Evolutionary conservation across 768 basidiomycete species (phyloP).

Genomic region (Lentinula boryana): DNA sequence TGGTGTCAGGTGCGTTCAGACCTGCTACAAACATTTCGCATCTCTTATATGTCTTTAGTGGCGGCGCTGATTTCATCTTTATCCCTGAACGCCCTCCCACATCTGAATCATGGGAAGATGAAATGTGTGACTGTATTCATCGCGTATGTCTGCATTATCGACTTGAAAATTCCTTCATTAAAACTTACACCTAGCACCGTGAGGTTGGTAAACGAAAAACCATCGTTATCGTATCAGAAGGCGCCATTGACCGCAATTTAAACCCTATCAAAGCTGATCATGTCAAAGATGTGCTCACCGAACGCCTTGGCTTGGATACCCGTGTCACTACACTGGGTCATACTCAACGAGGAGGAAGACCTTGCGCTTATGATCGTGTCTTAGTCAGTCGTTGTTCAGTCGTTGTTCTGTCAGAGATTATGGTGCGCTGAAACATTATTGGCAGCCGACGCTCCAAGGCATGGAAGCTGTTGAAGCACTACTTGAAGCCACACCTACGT

Average conservation of each 20-base stretch:
- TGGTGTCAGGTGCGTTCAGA: conserved; percentile 66
- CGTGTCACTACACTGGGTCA: conserved; percentile 96
- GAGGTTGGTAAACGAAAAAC: conserved; percentile 93
- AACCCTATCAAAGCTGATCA: conserved; percentile 91
- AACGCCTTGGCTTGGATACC: conserved; percentile 88
- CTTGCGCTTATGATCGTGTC: conserved; percentile 90
- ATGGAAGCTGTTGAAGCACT: conserved; percentile 89
- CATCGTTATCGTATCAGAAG: conserved; percentile 97
- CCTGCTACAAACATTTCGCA: neutral
- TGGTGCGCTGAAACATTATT: neutral
- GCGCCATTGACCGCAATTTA: conserved; percentile 81
- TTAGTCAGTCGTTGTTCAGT: conserved; percentile 57
- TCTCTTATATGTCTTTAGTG: conserved; percentile 30
- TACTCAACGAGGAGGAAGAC: conserved; percentile 91
- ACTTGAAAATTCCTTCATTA: neutral
- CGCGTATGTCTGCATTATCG: conserved; percentile 37
- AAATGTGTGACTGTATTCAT: conserved; percentile 83
- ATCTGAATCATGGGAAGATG: conserved; percentile 78
- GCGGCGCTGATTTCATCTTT: conserved; percentile 95
- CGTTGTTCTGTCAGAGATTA: neutral
- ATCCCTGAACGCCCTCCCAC: conserved; percentile 91
- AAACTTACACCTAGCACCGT: conserved; percentile 60
- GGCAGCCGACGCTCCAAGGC: conserved; percentile 92
- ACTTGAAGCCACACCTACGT: conserved; percentile 78
- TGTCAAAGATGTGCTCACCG: conserved; percentile 83